Conservation (phyloP, 1,139 yeast species). For the Kodamaea alishanica region DNA sequence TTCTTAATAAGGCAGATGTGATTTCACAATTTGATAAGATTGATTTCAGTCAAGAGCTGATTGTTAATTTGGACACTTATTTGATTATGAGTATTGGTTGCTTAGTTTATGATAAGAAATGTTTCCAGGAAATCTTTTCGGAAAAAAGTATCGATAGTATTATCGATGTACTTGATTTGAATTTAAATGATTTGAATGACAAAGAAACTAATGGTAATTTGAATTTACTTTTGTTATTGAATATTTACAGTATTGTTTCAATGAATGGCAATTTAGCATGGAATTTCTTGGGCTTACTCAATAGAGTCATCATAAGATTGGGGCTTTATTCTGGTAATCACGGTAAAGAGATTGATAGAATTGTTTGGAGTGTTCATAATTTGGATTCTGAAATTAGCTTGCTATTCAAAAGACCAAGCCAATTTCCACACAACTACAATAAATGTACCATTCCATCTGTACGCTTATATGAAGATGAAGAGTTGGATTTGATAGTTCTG, state of each 20-base stretch:
- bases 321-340: conserved; percentile 18
- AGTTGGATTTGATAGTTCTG: conserved; percentile 19
- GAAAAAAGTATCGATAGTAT: conserved; percentile 32
- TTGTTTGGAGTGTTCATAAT: conserved; percentile 41
- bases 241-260: conserved; percentile 29
- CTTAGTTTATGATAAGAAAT: conserved; percentile 28
- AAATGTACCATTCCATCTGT: conserved; percentile 6
- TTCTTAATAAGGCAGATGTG: conserved; percentile 25
- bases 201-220: conserved; percentile 22
- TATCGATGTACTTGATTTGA: conserved; percentile 33
- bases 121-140: conserved; percentile 29
- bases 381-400: conserved; percentile 40
- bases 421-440: conserved; percentile 27
- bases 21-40: conserved; percentile 21
- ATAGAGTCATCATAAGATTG: conserved; percentile 26
- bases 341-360: conserved; percentile 16
- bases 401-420: conserved; percentile 32
- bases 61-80: conserved; percentile 37
- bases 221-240: conserved; percentile 28
- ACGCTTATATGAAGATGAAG: conserved; percentile 17
- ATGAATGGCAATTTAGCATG: conserved; percentile 30
- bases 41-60: conserved; percentile 34
- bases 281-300: conserved; percentile 35
- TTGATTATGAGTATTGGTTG: conserved; percentile 41
- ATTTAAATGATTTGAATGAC: conserved; percentile 19